Base-by-base conservation (phyloP, 164 flowering plant species). In the Vitis labrusca region DNA sequence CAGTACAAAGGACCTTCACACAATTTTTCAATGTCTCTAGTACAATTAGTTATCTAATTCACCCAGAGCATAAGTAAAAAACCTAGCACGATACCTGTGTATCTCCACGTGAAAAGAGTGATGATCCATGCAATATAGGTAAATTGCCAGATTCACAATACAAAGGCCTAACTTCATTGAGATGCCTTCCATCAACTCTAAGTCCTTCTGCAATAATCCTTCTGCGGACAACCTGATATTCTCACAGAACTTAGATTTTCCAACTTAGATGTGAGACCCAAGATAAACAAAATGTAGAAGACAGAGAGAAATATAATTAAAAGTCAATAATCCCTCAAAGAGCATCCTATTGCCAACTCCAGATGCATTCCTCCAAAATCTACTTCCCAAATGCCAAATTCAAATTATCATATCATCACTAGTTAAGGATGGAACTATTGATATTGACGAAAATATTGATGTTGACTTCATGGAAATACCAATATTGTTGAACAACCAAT, bases 101-200 rank as follows among this genome's bases (percentile, higher is more conserved):
- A 72, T 93, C 97, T 75, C 99, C 99, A 68, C 99, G 98, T 32
- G 86, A 80, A 69, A 95, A 95, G 66, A 95, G 67, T 44, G 99
- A 81, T 27, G 99, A 95, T 23, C 99, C 99, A 83, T 93, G 97
- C 69, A 91, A 80, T 63, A 70, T 73, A 61, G 97, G 94, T 62
- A 95, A 82, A 79, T 78, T 55, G 66, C 93, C 88, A 76, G 92
- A 81, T 81, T 93, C 94, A 74, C 98, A 91, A 71, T 77, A 83
- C 54, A 95, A 30, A 65, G 97, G 97, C 81, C 99, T 82, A 56
- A 95, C 98, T 87, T 89, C 94, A 75, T 93, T 88, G 65, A 95
- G 97, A 50, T 68, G 75, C 75, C 99, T 90, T 50, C 99, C 99
- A 81, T 95, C 99, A 78, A 95, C 83, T 77, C 99, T 85, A 53